Percentiles rank a stretch among this genome's conserved stretches.
Conservation (phyloP, 225 moss, liverwort and hornwort species). For the Takakia lepidozioides region DNA sequence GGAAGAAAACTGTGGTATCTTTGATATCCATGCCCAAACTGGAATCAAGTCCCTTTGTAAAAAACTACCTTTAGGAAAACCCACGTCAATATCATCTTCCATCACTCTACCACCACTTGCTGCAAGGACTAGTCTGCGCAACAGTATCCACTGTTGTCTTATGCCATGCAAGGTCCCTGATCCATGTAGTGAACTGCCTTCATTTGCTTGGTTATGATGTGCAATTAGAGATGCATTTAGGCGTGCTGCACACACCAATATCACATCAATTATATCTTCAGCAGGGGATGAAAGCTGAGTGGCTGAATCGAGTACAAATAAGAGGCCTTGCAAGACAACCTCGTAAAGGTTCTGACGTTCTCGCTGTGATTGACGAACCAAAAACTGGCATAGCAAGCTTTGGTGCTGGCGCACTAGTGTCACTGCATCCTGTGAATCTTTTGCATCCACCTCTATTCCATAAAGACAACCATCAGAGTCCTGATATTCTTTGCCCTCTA, state of each 20-base stretch:
- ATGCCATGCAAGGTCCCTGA: slow-evolving; percentile 55
- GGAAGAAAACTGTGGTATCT: slow-evolving; percentile 48
- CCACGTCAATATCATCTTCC: slow-evolving; percentile 20
- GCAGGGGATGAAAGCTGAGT: slow-evolving; percentile 58
- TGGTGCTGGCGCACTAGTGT: slow-evolving; percentile 78
- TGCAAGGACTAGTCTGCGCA: slow-evolving; percentile 64
- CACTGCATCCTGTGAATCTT: slow-evolving; percentile 78
- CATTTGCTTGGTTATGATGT: slow-evolving; percentile 45
- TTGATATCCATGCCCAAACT: slow-evolving; percentile 63
- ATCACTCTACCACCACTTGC: slow-evolving; percentile 57
- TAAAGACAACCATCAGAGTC: slow-evolving; percentile 16
- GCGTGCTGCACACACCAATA: slow-evolving; percentile 60
- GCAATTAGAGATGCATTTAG: slow-evolving; percentile 50
- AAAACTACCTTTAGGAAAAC: slow-evolving; percentile 17
- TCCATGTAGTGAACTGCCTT: slow-evolving; percentile 41
- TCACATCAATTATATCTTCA: slow-evolving; percentile 59
- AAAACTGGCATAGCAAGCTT: slow-evolving; percentile 59
- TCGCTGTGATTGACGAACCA: slow-evolving; percentile 59
- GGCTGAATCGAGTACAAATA: slow-evolving; percentile 75
- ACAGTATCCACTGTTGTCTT: slow-evolving; percentile 79
- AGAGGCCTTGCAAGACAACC: slow-evolving; percentile 77
- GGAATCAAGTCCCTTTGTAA: slow-evolving; percentile 68
- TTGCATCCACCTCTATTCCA: slow-evolving; percentile 46
- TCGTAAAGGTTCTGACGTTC: slow-evolving; percentile 74
- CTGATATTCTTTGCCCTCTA: slow-evolving; percentile 9